Percentiles rank a stretch among this genome's conserved stretches.
Evolutionary conservation across 75 land plant species (phyloP).

Genomic region (Pinus tabuliformis): DNA sequence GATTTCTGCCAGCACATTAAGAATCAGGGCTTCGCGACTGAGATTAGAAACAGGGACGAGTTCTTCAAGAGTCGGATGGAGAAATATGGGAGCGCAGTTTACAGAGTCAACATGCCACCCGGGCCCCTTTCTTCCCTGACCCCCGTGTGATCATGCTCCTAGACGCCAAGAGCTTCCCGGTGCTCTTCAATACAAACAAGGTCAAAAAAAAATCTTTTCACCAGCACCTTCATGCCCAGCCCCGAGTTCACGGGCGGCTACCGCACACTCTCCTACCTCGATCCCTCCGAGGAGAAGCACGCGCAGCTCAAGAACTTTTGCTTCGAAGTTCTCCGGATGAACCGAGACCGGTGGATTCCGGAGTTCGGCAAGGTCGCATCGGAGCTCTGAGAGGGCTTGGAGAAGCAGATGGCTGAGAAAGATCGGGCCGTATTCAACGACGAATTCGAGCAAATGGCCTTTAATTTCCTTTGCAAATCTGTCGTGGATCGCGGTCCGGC

Average conservation of each 20-base stretch:
- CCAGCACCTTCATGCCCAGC: conserved; percentile 60
- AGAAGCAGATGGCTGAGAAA: conserved; percentile 11
- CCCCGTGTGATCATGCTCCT: conserved; percentile 29
- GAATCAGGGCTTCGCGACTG: too few relatives aligned
- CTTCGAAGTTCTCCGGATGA: conserved; percentile 33
- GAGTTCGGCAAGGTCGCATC: conserved; percentile 18
- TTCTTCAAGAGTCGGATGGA: too few relatives aligned
- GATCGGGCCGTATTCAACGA: conserved; percentile 19
- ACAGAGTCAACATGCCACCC: too few relatives aligned
- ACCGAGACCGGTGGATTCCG: conserved; percentile 15
- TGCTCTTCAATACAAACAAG: conserved; percentile 42
- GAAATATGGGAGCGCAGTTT: too few relatives aligned
- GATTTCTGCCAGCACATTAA: too few relatives aligned
- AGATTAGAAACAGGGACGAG: too few relatives aligned
- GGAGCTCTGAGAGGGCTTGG: conserved; percentile 20
- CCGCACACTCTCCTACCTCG: conserved; percentile 61
- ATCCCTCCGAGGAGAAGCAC: conserved; percentile 44
- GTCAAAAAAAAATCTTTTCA: conserved; percentile 49
- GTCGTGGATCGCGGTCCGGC: conserved; percentile 19
- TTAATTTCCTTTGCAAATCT: conserved; percentile 27
- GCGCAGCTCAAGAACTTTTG: conserved; percentile 36
- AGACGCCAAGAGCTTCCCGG: conserved; percentile 44
- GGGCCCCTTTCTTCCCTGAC: too few relatives aligned
- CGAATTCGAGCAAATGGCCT: conserved; percentile 3
- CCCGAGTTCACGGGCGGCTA: conserved; percentile 42